A percentile compares a stretch with the other conserved stretches of the same genome.
Evolutionary conservation across 2,329 filamentous ascomycete genomes (phyloP).

Genomic region (Arthrobotrys sphaeroides): DNA sequence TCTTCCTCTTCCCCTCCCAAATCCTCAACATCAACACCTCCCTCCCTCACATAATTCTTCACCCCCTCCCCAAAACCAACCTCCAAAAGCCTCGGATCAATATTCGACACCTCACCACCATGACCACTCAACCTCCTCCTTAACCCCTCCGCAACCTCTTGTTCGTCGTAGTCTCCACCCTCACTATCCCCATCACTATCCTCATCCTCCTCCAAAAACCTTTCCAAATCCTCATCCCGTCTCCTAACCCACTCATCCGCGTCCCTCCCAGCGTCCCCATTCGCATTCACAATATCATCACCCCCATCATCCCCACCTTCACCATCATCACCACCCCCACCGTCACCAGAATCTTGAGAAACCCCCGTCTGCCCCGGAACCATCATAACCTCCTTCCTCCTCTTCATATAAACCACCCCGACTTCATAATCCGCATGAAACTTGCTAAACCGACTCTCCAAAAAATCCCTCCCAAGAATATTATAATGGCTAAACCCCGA

Average conservation of each 20-base stretch:
- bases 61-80: neutral
- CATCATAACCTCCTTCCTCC: neutral
- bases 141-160: neutral
- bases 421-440: constrained; percentile 21
- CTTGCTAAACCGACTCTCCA: constrained; percentile 24
- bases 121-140: neutral
- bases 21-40: neutral
- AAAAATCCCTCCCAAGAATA: constrained; percentile 39
- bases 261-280: neutral
- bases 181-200: neutral
- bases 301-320: neutral
- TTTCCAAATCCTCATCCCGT: constrained; percentile 44
- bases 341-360: neutral
- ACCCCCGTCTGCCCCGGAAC: neutral
- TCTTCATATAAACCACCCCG: neutral
- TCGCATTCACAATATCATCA: neutral
- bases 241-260: constrained; percentile 27
- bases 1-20: neutral
- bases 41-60: neutral
- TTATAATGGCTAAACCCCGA: constrained; percentile 19
- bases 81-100: constrained; percentile 33
- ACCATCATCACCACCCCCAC: neutral
- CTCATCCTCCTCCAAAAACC: constrained; percentile 32
- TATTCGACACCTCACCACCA: neutral
- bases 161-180: neutral